phyloP scores from a whole-genome alignment of 441 rosid species.

The Erodium chrysanthum region DNA sequence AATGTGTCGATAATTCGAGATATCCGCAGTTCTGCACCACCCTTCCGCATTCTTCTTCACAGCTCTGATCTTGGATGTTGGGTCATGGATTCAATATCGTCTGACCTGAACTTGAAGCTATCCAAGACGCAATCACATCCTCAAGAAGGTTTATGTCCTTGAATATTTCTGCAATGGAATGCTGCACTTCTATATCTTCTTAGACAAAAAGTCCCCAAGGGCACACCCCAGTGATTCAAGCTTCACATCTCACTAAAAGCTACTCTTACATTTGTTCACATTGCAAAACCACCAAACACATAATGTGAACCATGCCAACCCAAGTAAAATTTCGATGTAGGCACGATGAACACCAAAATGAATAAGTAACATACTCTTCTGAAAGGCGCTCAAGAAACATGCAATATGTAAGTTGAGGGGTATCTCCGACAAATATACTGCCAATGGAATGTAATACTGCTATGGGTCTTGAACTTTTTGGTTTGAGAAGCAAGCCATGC shows the following conservation, averaged over 20 bases:
- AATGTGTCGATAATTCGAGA: neutral
- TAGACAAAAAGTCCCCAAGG: too few relatives aligned
- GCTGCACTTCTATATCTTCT: too few relatives aligned
- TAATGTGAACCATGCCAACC: neutral
- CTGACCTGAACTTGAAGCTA: constrained; percentile 54
- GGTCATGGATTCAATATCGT: constrained; percentile 41
- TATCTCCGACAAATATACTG: constrained; percentile 95
- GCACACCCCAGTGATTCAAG: too few relatives aligned
- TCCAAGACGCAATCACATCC: constrained; percentile 66
- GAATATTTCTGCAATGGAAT: constrained; percentile 20
- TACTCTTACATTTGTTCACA: neutral
- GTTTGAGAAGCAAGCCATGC: constrained; percentile 93
- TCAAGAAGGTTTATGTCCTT: constrained; percentile 58
- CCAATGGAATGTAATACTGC: constrained; percentile 82
- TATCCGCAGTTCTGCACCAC: neutral
- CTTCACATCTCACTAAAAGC: neutral
- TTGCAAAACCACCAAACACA: too few relatives aligned
- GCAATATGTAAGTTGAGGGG: constrained; percentile 92
- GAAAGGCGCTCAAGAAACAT: constrained; percentile 86
- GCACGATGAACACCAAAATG: neutral
- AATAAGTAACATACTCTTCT: constrained; percentile 47
- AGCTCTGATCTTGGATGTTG: neutral
- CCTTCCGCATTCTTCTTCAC: neutral
- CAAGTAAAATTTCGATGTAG: constrained; percentile 5
- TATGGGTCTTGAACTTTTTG: constrained; percentile 48